Conservation (phyloP, 2,329 filamentous ascomycete species). For the Gaeumannomyces tritici region DNA sequence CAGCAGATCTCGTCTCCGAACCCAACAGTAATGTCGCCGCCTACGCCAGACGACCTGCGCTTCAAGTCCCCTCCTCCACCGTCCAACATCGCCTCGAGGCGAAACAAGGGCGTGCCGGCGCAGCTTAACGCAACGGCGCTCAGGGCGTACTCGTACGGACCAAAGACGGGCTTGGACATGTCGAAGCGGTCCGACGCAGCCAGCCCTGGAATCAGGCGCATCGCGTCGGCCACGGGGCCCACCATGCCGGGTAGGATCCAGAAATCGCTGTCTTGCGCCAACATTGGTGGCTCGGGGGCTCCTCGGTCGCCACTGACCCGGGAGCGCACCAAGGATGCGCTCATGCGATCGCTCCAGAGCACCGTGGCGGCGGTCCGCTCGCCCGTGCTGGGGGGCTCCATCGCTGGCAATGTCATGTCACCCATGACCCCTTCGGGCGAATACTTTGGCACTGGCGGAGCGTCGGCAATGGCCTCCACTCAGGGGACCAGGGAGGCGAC, state of each 20-base stretch:
- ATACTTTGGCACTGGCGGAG: background rate
- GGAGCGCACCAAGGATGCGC: constrained; percentile 34
- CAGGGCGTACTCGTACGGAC: constrained; percentile 32
- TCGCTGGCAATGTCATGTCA: constrained; percentile 27
- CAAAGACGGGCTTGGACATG: constrained; percentile 39
- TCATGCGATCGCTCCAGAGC: constrained; percentile 28
- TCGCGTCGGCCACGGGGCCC: constrained; percentile 41
- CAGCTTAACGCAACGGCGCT: constrained; percentile 36
- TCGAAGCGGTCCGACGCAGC: constrained; percentile 32
- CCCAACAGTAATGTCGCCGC: constrained; percentile 18
- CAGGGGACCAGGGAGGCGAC: constrained; percentile 27
- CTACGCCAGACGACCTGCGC: constrained; percentile 20
- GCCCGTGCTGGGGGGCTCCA: constrained; percentile 23
- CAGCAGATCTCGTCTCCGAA: constrained; percentile 20
- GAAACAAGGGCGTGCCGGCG: constrained; percentile 38
- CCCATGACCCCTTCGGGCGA: constrained; percentile 17
- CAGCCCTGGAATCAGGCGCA: constrained; percentile 39
- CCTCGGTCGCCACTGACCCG: constrained; percentile 33
- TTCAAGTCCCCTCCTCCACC: constrained; percentile 39
- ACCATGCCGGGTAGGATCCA: constrained; percentile 29
- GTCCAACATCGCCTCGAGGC: constrained; percentile 43
- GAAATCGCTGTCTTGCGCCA: constrained; percentile 18
- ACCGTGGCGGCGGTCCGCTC: constrained; percentile 21
- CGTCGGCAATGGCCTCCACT: constrained; percentile 16
- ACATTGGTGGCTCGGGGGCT: constrained; percentile 13